These are phyloP conservation scores for Yarrowia keelungensis DNA, from an alignment of 805 yeast genomes.

Conservation along the genomic window DNA sequence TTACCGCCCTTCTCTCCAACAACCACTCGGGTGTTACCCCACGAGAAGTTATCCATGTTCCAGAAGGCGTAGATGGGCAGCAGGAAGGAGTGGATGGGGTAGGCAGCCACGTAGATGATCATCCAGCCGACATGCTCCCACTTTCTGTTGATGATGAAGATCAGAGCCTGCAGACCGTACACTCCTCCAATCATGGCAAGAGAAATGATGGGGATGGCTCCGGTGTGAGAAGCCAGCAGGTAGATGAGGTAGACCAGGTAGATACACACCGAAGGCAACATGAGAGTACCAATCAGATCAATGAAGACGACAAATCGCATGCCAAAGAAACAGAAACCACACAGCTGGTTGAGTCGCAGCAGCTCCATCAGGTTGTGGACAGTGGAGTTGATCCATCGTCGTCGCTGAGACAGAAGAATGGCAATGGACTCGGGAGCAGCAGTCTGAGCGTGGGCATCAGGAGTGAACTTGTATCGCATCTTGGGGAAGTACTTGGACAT, in stretches of 20 bases:
- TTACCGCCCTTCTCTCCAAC: constrained; percentile 61
- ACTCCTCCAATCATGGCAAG: constrained; percentile 62
- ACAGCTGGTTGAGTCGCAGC: constrained; percentile 61
- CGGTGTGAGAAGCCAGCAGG: constrained; percentile 58
- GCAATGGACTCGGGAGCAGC: constrained; percentile 61
- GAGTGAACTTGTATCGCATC: constrained; percentile 61
- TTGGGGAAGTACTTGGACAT: constrained; percentile 65
- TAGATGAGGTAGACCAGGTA: constrained; percentile 61
- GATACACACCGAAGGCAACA: constrained; percentile 64
- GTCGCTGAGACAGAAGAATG: constrained; percentile 62
- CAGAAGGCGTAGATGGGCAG: constrained; percentile 67
- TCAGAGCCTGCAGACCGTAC: constrained; percentile 66
- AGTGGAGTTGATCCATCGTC: constrained; percentile 73
- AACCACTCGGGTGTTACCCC: constrained; percentile 70
- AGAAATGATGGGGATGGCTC: constrained; percentile 61
- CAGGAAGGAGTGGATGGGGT: constrained; percentile 67
- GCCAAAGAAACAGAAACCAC: constrained; percentile 67
- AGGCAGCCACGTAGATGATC: constrained; percentile 62
- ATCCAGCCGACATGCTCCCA: constrained; percentile 62
- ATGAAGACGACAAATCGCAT: constrained; percentile 66
- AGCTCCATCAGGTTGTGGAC: constrained; percentile 68
- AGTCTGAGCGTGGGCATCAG: constrained; percentile 66
- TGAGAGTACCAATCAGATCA: constrained; percentile 63
- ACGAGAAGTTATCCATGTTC: constrained; percentile 69
- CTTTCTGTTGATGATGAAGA: constrained; percentile 56